Percentiles rank a stretch among this genome's conserved stretches.
phyloP scores from a whole-genome alignment of 148 eudicot species.

The Oxyria digyna region DNA sequence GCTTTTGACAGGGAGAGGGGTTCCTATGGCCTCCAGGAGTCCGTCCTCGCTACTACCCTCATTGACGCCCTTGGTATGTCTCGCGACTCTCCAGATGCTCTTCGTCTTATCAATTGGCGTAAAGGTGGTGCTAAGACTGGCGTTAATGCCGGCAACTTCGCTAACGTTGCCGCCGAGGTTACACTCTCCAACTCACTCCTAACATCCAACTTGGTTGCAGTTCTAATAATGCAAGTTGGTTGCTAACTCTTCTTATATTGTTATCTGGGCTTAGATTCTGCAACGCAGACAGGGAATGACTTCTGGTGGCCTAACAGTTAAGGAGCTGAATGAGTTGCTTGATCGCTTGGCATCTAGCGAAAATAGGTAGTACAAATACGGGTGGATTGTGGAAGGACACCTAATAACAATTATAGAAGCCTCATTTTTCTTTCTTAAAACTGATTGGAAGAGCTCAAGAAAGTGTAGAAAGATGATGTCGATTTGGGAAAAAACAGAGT shows the following conservation, averaged over 20 bases:
- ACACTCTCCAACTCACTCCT: neutral
- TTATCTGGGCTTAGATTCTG: conserved; percentile 32
- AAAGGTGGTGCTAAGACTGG: conserved; percentile 71
- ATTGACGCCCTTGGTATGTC: conserved; percentile 74
- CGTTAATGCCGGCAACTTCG: conserved; percentile 60
- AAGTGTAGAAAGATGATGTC: neutral
- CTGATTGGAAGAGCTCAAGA: neutral
- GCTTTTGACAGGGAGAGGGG: conserved; percentile 75
- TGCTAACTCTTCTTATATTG: neutral
- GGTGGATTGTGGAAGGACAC: too few relatives aligned
- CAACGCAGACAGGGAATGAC: conserved; percentile 63
- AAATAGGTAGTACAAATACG: conserved; percentile 19
- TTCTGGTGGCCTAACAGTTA: conserved; percentile 59
- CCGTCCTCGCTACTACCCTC: conserved; percentile 51
- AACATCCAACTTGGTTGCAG: too few relatives aligned
- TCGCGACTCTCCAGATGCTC: conserved; percentile 68
- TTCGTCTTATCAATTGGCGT: conserved; percentile 69
- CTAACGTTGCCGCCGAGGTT: conserved; percentile 58
- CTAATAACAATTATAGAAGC: neutral
- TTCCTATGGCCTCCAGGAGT: conserved; percentile 73
- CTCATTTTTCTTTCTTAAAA: neutral
- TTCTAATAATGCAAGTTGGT: neutral
- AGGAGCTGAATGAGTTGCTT: conserved; percentile 52
- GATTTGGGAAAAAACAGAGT: neutral
- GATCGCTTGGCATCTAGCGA: conserved; percentile 71